Evolutionary conservation across 1,284 basidiomycete genomes (phyloP).

Genomic region (Tilletia horrida): DNA sequence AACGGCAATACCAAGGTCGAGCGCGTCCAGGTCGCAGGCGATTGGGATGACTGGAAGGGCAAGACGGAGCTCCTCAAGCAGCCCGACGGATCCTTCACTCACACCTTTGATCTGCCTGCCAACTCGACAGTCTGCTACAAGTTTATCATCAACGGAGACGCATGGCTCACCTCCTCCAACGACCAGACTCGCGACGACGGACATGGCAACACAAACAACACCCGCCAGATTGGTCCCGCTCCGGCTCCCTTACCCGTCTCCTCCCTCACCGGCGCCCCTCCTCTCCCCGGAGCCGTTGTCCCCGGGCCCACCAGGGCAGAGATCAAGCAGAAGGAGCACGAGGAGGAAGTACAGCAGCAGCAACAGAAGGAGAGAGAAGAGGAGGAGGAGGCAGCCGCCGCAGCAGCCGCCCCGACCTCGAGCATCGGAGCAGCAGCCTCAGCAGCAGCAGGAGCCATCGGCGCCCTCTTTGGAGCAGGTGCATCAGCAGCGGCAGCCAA

Average conservation of each 20-base stretch:
- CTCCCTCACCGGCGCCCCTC: background rate
- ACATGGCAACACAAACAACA: slow-evolving; percentile 9
- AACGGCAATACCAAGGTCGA: no score
- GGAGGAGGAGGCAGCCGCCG: background rate
- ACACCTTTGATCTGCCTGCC: background rate
- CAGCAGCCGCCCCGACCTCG: background rate
- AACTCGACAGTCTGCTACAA: background rate
- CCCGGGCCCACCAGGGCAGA: background rate
- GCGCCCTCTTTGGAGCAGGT: slow-evolving; percentile 7
- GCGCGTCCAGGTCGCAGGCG: slow-evolving; percentile 12
- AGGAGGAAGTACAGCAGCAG: background rate
- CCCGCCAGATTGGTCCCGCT: background rate
- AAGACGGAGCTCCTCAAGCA: slow-evolving; percentile 2
- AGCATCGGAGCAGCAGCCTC: background rate
- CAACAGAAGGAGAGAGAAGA: background rate
- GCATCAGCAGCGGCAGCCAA: background rate
- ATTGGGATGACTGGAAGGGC: slow-evolving; percentile 8
- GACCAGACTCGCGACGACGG: slow-evolving; percentile 8
- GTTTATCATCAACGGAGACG: slow-evolving; percentile 5
- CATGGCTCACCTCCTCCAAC: background rate
- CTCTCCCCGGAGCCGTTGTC: slow-evolving; percentile 3
- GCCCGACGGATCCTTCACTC: slow-evolving; percentile 6
- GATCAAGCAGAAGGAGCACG: background rate
- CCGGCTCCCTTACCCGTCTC: background rate
- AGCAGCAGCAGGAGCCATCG: slow-evolving; percentile 14